Evolutionary conservation across 1,284 basidiomycete genomes (phyloP).

Genomic region (Cryptococcus sp.): DNA sequence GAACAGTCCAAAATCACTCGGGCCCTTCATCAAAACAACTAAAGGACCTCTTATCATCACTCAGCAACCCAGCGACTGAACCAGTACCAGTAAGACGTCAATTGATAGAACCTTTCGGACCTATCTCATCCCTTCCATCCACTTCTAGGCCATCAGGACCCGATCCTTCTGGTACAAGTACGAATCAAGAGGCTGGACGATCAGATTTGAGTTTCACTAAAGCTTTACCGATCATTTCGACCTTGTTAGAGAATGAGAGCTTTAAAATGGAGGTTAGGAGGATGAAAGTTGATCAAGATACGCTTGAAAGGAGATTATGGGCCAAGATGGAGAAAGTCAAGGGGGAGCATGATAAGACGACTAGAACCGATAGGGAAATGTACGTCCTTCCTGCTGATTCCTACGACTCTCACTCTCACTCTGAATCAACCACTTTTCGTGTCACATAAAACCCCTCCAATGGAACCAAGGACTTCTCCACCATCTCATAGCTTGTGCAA

Average conservation of each 20-base stretch:
- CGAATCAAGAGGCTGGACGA: slow-evolving; percentile 8
- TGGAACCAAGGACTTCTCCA: no score
- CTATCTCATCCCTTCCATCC: slow-evolving; percentile 15
- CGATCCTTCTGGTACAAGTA: background rate
- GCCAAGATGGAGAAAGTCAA: slow-evolving; percentile 42
- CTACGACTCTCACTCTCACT: background rate
- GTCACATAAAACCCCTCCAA: no score
- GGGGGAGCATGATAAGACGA: slow-evolving; percentile 28
- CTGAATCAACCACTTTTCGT: slow-evolving; percentile 1
- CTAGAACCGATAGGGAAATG: slow-evolving; percentile 35
- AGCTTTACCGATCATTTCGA: slow-evolving; percentile 32
- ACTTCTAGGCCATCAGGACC: background rate
- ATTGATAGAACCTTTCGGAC: slow-evolving; percentile 39
- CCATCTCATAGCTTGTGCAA: background rate
- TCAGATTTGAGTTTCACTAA: slow-evolving; percentile 24
- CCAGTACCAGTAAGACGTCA: slow-evolving; percentile 57
- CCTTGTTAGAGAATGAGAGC: slow-evolving; percentile 29
- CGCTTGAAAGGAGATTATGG: slow-evolving; percentile 38
- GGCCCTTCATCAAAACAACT: slow-evolving; percentile 27
- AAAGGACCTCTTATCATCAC: slow-evolving; percentile 27
- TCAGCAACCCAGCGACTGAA: slow-evolving; percentile 61
- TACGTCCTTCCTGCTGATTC: slow-evolving; percentile 7
- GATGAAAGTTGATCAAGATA: slow-evolving; percentile 45
- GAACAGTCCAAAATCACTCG: background rate
- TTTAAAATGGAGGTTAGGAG: slow-evolving; percentile 36